Evolutionary conservation across 169 alveolate genomes (phyloP).

Genomic region (Eimeria falciformis): DNA sequence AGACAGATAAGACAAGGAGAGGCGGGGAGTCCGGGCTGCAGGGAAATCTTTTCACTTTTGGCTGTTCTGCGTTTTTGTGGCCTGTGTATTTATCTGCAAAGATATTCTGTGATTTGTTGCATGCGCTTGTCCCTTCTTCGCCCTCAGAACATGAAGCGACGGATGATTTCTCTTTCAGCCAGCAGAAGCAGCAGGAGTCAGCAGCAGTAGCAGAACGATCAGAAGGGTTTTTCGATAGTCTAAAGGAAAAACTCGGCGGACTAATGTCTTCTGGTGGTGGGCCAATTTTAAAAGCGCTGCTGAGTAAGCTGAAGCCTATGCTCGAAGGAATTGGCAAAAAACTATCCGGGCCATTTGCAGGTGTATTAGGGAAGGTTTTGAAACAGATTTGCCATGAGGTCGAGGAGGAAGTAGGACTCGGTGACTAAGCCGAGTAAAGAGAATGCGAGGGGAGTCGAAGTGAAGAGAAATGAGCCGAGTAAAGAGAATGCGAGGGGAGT

Average conservation of each 20-base stretch:
- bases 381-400: not conserved
- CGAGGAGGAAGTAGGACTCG: slow-evolving; percentile 34
- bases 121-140: not conserved
- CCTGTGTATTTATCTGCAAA: too few relatives aligned
- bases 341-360: not conserved
- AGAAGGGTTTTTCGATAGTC: not conserved
- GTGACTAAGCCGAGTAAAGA: not conserved
- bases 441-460: not conserved
- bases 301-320: not conserved
- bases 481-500: not conserved
- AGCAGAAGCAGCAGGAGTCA: slow-evolving; percentile 14
- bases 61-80: too few relatives aligned
- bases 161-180: slow-evolving; percentile 50
- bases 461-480: not conserved
- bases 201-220: not conserved
- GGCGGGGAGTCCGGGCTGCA: too few relatives aligned
- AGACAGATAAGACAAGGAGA: too few relatives aligned
- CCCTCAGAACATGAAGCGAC: not conserved
- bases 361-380: not conserved
- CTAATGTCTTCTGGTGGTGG: too few relatives aligned
- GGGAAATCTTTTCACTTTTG: too few relatives aligned
- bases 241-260: not conserved
- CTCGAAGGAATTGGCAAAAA: not conserved
- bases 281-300: not conserved
- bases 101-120: too few relatives aligned